Percentiles rank a stretch among this genome's conserved stretches.
Conservation (phyloP, 345 rosid species). For the Noccaea bulbosa region DNA sequence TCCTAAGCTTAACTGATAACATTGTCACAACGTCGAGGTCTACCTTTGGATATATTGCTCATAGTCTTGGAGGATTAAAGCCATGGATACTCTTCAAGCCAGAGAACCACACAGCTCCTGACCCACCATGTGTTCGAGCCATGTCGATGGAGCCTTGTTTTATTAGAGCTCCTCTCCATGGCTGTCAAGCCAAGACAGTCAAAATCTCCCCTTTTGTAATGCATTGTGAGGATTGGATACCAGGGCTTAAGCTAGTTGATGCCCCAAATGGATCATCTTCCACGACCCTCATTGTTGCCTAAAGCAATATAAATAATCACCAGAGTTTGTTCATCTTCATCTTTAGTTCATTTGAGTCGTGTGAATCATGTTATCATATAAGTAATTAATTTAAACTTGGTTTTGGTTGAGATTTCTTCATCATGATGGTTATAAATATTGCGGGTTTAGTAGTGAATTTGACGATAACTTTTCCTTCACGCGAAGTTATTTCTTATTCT, state of each 20-base stretch:
- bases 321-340: not conserved
- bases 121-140: constrained; percentile 44
- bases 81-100: constrained; percentile 45
- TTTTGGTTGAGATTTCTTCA: too few species aligned
- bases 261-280: not conserved
- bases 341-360: too few species aligned
- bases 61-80: constrained; percentile 32
- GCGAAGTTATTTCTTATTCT: not conserved
- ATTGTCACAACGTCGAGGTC: constrained; percentile 45
- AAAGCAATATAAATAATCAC: not conserved
- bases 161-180: constrained; percentile 28
- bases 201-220: constrained; percentile 32
- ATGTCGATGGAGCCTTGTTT: constrained; percentile 50
- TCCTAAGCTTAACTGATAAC: constrained; percentile 40
- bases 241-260: constrained; percentile 44
- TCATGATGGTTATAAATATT: too few species aligned
- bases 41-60: constrained; percentile 47
- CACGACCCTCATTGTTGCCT: not conserved
- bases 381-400: too few species aligned
- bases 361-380: too few species aligned
- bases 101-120: constrained; percentile 18
- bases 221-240: constrained; percentile 39
- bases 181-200: constrained; percentile 26
- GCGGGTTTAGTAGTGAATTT: too few species aligned
- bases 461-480: too few species aligned